A percentile compares a stretch with the other conserved stretches of the same genome.
phyloP scores from a whole-genome alignment of 345 rosid species.

The Eucalyptus sideroxylon region DNA sequence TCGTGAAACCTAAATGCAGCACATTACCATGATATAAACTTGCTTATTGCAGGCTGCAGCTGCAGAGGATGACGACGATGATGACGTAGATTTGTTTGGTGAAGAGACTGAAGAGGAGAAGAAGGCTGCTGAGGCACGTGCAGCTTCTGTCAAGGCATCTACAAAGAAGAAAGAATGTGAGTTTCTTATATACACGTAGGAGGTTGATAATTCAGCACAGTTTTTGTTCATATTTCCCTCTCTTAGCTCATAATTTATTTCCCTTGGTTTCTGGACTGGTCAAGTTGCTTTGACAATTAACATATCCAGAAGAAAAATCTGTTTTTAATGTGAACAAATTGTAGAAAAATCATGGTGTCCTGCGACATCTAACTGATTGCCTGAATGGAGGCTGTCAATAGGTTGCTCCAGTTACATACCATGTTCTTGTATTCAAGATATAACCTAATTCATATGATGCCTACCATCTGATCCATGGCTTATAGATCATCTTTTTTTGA shows the following conservation, averaged over 20 bases:
- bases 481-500: neutral
- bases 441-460: neutral
- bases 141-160: constrained; percentile 4
- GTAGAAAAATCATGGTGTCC: neutral
- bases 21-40: neutral
- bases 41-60: constrained; percentile 2
- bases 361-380: neutral
- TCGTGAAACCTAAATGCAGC: neutral
- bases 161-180: constrained; percentile 11
- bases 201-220: neutral
- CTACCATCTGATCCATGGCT: neutral
- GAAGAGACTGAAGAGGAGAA: constrained; percentile 14
- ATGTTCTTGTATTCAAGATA: neutral
- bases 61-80: constrained; percentile 2
- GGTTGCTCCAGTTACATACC: neutral
- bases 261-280: neutral
- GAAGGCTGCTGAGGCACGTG: constrained; percentile 10
- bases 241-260: neutral
- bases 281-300: neutral
- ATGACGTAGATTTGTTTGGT: constrained; percentile 4
- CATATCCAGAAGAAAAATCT: neutral
- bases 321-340: neutral
- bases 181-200: neutral
- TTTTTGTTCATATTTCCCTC: neutral
- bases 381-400: neutral